Evolutionary conservation across 169 alveolate genomes (phyloP).

Genomic region (Theileria annulata): DNA sequence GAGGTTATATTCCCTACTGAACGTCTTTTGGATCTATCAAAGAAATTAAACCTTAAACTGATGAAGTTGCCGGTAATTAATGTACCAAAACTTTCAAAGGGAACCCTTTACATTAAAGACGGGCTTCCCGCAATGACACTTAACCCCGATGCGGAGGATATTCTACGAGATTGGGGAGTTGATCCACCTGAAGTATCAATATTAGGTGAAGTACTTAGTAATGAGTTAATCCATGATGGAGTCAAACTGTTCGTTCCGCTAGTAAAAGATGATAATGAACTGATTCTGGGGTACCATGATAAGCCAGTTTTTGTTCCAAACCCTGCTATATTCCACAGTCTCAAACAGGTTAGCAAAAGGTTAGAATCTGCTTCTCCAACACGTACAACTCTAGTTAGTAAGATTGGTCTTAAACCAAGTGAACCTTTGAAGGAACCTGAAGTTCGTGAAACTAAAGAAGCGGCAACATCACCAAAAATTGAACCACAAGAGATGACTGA

Average conservation of each 20-base stretch:
- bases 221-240: conserved; percentile 33
- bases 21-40: conserved; percentile 60
- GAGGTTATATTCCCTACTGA: conserved; percentile 65
- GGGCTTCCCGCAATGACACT: conserved; percentile 78
- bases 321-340: conserved; percentile 73
- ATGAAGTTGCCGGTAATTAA: conserved; percentile 73
- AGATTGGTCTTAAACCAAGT: background rate
- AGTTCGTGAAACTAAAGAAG: conserved; percentile 18
- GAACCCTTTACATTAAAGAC: conserved; percentile 62
- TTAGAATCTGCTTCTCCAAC: background rate
- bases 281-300: conserved; percentile 70
- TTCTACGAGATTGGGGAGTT: conserved; percentile 71
- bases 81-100: conserved; percentile 72
- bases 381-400: background rate
- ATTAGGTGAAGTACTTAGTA: conserved; percentile 67
- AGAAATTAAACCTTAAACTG: conserved; percentile 61
- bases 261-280: conserved; percentile 40
- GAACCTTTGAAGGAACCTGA: conserved; percentile 2
- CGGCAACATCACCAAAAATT: background rate
- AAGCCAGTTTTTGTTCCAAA: conserved; percentile 76
- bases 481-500: background rate
- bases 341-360: background rate
- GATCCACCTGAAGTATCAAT: conserved; percentile 70
- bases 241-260: conserved; percentile 40
- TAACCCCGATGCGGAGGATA: conserved; percentile 71